These are phyloP conservation scores for Macrocybe gigantea DNA, from an alignment of 768 basidiomycete genomes.

Conservation along the genomic window DNA sequence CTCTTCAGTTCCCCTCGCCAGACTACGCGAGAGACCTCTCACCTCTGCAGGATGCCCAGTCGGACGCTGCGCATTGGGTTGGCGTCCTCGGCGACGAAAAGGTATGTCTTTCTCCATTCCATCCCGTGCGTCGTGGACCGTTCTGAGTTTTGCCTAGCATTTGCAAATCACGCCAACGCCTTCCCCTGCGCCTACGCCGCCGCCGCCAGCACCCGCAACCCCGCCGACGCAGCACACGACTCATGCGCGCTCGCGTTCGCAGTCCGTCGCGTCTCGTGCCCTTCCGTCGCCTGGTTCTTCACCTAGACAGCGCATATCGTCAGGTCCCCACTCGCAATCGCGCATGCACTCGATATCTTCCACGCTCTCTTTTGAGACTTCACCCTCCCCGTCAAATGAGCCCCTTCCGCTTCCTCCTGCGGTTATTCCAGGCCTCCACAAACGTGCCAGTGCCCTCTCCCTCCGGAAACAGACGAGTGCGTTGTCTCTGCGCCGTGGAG, in stretches of 20 bases:
- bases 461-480: constrained; percentile 1
- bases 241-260: neutral
- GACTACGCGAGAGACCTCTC: constrained; percentile 7
- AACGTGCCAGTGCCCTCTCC: constrained; percentile 2
- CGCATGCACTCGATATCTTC: neutral
- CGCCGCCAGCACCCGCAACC: neutral
- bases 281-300: neutral
- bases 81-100: constrained; percentile 6
- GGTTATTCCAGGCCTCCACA: constrained; percentile 2
- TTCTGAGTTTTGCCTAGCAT: neutral
- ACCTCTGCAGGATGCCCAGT: neutral
- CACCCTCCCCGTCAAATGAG: no score
- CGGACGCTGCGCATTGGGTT: neutral
- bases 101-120: neutral
- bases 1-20: constrained; percentile 12
- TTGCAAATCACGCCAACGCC: neutral
- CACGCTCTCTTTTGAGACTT: neutral
- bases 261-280: neutral
- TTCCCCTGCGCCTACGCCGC: neutral
- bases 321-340: neutral
- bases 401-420: constrained; percentile 3
- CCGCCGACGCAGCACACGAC: neutral
- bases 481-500: constrained; percentile 2
- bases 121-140: neutral
- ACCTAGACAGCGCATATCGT: no score